phyloP scores from a whole-genome alignment of 208 protist genomes.

The Dictyostelium gargantuum region DNA sequence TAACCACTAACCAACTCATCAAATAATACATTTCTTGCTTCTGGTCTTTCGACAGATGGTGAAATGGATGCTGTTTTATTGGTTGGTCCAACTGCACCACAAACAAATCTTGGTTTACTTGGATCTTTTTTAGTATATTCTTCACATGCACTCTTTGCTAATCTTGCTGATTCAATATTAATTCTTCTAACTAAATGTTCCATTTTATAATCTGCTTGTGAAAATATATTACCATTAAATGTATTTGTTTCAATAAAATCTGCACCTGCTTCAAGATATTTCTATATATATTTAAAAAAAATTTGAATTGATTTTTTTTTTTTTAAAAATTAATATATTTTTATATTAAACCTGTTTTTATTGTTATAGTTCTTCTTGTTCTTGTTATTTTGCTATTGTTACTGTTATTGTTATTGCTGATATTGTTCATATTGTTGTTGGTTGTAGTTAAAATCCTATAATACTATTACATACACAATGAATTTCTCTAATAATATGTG shows the following conservation, averaged over 20 bases:
- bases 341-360: too few relatives aligned
- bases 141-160: constrained; percentile 48
- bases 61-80: constrained; percentile 95
- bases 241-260: constrained; percentile 98
- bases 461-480: constrained; percentile 78
- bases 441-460: too few relatives aligned
- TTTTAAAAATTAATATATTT: not conserved
- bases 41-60: constrained; percentile 92
- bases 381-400: too few relatives aligned
- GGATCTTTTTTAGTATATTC: constrained; percentile 61
- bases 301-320: not conserved
- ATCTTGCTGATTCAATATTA: constrained; percentile 44
- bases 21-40: constrained; percentile 91
- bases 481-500: constrained; percentile 91
- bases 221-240: constrained; percentile 93
- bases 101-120: constrained; percentile 89
- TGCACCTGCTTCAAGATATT: constrained; percentile 93
- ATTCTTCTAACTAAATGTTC: constrained; percentile 85
- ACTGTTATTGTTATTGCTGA: not conserved
- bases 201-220: constrained; percentile 94
- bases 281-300: constrained; percentile 37
- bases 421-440: too few relatives aligned
- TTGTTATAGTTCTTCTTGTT: not conserved
- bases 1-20: constrained; percentile 94
- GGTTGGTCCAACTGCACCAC: constrained; percentile 95